A percentile compares a stretch with the other conserved stretches of the same genome.
phyloP scores from a whole-genome alignment of 306 rosid genomes.

The Pyrus pyrifolia region DNA sequence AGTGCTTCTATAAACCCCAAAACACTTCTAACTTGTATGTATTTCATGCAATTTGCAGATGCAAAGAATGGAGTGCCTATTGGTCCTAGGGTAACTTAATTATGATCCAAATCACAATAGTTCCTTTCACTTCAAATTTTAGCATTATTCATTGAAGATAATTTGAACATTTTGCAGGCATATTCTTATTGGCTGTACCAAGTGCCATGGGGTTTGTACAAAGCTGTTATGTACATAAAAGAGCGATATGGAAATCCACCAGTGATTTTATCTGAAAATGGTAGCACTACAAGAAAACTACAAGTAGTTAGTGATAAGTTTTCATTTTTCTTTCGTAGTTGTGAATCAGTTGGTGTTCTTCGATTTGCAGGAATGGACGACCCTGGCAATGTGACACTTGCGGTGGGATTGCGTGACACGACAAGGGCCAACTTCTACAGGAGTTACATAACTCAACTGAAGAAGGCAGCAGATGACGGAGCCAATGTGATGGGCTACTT shows the following conservation, averaged over 20 bases:
- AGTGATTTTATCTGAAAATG: constrained; percentile 82
- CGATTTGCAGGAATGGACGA: constrained; percentile 69
- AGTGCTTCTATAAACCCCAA: too few relatives aligned
- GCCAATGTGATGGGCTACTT: constrained; percentile 75
- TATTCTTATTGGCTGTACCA: constrained; percentile 80
- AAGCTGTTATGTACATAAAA: constrained; percentile 59
- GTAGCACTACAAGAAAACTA: constrained; percentile 16
- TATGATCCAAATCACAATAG: background rate
- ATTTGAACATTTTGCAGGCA: constrained; percentile 40
- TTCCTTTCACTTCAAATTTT: background rate
- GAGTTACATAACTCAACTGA: constrained; percentile 54
- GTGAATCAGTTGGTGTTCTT: background rate
- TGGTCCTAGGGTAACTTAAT: constrained; percentile 63
- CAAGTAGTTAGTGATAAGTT: too few relatives aligned
- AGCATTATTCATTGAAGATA: background rate
- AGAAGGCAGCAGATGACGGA: constrained; percentile 72
- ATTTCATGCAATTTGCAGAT: constrained; percentile 38
- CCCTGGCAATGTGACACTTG: constrained; percentile 55
- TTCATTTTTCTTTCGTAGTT: background rate
- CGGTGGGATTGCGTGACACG: constrained; percentile 57
- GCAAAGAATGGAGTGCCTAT: constrained; percentile 70
- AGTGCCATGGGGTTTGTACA: constrained; percentile 98
- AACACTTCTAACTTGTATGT: background rate
- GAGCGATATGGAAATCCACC: constrained; percentile 71
- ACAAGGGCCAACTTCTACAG: constrained; percentile 67